Evolutionary conservation across 1,139 yeast genomes (phyloP).

Genomic region (Yamadazyma diospyri): DNA sequence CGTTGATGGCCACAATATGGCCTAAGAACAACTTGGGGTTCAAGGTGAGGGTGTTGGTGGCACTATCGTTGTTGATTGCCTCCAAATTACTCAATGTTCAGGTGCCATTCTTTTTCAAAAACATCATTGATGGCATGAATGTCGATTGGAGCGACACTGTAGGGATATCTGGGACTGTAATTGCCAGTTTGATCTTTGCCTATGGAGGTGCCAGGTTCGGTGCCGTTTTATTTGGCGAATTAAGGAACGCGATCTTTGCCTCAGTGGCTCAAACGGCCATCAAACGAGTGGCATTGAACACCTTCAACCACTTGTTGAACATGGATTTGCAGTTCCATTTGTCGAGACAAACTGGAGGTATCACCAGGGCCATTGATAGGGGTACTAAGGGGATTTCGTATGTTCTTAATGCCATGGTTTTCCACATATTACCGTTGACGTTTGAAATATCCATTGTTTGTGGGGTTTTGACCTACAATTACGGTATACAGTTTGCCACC

Average conservation of each 20-base stretch:
- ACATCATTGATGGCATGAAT: slow-evolving; percentile 88
- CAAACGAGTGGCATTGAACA: slow-evolving; percentile 82
- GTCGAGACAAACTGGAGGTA: slow-evolving; percentile 90
- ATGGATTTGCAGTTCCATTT: slow-evolving; percentile 89
- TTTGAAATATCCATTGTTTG: slow-evolving; percentile 92
- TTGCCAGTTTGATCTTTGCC: slow-evolving; percentile 75
- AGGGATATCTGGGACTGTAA: slow-evolving; percentile 57
- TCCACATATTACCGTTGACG: slow-evolving; percentile 89
- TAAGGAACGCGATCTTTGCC: slow-evolving; percentile 93
- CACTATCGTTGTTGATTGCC: slow-evolving; percentile 66
- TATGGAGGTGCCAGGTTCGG: slow-evolving; percentile 96
- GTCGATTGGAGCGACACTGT: slow-evolving; percentile 73
- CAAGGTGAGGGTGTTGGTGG: slow-evolving; percentile 70
- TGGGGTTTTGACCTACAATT: slow-evolving; percentile 89
- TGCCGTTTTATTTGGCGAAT: slow-evolving; percentile 88
- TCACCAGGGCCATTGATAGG: slow-evolving; percentile 93
- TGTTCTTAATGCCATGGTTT: slow-evolving; percentile 92
- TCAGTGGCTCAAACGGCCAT: slow-evolving; percentile 95
- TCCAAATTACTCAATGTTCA: slow-evolving; percentile 88
- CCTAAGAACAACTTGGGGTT: slow-evolving; percentile 74
- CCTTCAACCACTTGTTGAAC: slow-evolving; percentile 77
- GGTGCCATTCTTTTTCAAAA: slow-evolving; percentile 92
- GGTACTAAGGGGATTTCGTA: slow-evolving; percentile 97
- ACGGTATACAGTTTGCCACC: slow-evolving; percentile 85
- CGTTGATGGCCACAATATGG: slow-evolving; percentile 80